Evolutionary conservation across 805 yeast genomes (phyloP), one percentile per base, ranked within the genome.

Genomic region (Starmerella floricola): DNA sequence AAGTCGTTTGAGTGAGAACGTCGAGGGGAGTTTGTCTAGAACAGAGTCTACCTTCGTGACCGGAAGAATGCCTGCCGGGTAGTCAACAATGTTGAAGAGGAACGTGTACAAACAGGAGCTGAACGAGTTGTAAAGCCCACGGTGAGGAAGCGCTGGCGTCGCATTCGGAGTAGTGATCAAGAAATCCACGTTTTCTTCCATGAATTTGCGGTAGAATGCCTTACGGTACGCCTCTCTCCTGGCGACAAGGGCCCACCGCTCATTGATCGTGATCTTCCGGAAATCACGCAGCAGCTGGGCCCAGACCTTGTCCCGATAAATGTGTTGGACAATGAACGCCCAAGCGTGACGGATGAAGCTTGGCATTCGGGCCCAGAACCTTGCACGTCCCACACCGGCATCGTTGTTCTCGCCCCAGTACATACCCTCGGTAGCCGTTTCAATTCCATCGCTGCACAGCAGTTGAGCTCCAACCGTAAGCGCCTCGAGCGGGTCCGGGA

Each of bases 11-110:
- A 47, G 40, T 24, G 49, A 45, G 50, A 60, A 61, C 19, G 34
- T 50, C 11, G 41, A 40, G 10, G 64, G 64, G 34, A 62, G 46
- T 12, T 46, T 54, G 42, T 65, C 68, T 31, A 39, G 42, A 4
- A 34, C 31, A 40, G 49, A 46, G 55, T 75, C 76, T 3, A 73
- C 80, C 44, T 67, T 63, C 2, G 76, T 66, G 3, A 76, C 74
- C 0, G 84, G 85, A 29, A 78, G 51, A 2, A 70, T 67, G 38
- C 76, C 76, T 41, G 72, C 69, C 12, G 76, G 59, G 53, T 72
- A 73, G 53, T 76, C 81, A 17, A 75, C 56, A 11, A 72, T 63
- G 54, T 76, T 76, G 55, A 72, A 65, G 53, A 66, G 61, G 21
- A 73, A 65, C 3, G 84, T 76, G 58, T 78, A 79, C 4, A 70